Evolutionary conservation across 2,329 filamentous ascomycete species (phyloP), one percentile per base, ranked within the genome.

Genomic region (Fusarium sp.): DNA sequence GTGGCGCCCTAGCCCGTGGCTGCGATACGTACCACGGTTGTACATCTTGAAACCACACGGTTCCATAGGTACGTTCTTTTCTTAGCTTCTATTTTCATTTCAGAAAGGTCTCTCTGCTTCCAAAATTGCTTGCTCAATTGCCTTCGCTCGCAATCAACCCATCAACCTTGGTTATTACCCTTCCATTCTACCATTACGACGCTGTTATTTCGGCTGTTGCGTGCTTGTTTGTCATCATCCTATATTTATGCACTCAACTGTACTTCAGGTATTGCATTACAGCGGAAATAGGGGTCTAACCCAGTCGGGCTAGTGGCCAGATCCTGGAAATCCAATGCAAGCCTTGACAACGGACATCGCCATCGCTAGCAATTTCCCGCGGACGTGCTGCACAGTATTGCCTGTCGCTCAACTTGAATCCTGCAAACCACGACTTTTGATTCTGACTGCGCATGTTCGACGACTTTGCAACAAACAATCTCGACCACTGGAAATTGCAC

Each of bases 351-450:
- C 62, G 68, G 65, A 67, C 69, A 71, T 75, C 70, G 71, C 72
- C 75, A 77, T 73, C 70, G 50, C 73, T 68, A 73, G 76, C 75
- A 79, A 79, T 79, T 79, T 79, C 78, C 75, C 76, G 56, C 77
- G 75, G 75, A 75, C 71, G 70, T 68, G 61, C 56, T 66, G 62
- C 47, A 53, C 62, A 58, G 54, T 65, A 66, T 65, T 62, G 53
- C 53, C 56, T 55, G 53, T 58, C 41, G 52, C 47, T 60, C 63
- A 71, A 72, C 65, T 67, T 67, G 54, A 56, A 69, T 59, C 59
- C 50, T 63, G 52, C 66, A 73, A 63, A 57, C 54, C 62, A 59
- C 65, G 53, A 62, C 56, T 63, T 49, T 44, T 33, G n/a, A 63
- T 56, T 43, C 62, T 52, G 35, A 61, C 65, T 58, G 49, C 40